phyloP scores from a whole-genome alignment of 768 basidiomycete species.

The Lentinus brumalis region DNA sequence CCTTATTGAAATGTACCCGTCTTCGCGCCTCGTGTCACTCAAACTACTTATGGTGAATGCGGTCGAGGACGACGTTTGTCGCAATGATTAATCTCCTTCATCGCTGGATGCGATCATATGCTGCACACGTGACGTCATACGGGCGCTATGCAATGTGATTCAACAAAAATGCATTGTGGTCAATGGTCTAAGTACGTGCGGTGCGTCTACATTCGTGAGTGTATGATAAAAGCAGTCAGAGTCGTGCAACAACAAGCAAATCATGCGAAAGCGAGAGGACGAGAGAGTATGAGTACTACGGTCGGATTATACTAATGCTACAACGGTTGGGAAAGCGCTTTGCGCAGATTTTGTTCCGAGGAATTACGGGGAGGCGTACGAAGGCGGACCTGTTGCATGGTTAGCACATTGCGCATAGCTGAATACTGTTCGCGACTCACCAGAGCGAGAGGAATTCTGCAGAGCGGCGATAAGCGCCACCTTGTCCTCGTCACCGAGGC shows the following conservation, averaged over 20 bases:
- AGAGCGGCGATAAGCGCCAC: conserved; percentile 59
- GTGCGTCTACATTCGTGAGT: conserved; percentile 1
- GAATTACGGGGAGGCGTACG: conserved; percentile 18
- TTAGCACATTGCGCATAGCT: not conserved
- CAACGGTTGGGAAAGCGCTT: not conserved
- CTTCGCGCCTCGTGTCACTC: too few species aligned
- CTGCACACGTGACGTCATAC: conserved; percentile 10
- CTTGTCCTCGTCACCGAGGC: conserved; percentile 74
- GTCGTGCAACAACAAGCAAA: not conserved
- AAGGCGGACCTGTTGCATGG: conserved; percentile 21
- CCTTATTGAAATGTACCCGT: not conserved
- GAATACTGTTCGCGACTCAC: conserved; percentile 33
- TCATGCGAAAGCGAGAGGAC: not conserved
- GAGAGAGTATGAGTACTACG: not conserved
- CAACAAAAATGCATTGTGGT: not conserved
- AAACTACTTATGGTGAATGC: too few species aligned
- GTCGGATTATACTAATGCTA: not conserved
- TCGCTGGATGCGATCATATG: not conserved
- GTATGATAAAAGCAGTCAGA: not conserved
- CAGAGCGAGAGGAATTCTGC: conserved; percentile 58
- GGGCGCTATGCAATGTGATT: not conserved
- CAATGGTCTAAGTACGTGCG: not conserved
- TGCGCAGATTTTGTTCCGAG: not conserved
- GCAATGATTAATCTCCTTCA: not conserved
- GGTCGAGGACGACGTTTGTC: too few species aligned